Percentiles rank a stretch among this genome's conserved stretches.
These are phyloP conservation scores for Monosporascus ibericus DNA, from an alignment of 2,329 filamentous ascomycete genomes.

Conservation along the genomic window DNA sequence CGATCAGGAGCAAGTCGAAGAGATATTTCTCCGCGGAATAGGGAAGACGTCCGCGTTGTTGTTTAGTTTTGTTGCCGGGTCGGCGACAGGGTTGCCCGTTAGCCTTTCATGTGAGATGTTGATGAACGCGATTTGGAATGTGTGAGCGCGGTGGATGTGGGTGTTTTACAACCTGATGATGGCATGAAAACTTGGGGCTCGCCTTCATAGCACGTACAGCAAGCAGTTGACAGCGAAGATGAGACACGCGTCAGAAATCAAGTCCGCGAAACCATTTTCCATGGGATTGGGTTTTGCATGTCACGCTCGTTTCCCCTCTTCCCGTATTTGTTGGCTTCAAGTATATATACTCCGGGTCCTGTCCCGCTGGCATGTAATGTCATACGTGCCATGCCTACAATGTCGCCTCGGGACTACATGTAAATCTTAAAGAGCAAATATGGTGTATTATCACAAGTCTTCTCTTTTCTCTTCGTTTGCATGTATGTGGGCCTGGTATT, in stretches of 20 bases:
- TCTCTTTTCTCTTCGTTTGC: neutral
- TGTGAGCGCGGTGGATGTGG: neutral
- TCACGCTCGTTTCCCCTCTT: neutral
- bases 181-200: neutral
- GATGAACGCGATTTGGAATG: neutral
- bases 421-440: neutral
- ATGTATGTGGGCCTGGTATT: neutral
- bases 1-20: constrained; percentile 60
- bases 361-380: neutral
- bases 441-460: neutral
- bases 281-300: too few species aligned
- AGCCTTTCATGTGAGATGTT: neutral
- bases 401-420: neutral
- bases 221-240: too few species aligned
- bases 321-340: neutral
- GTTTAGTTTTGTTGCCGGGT: neutral
- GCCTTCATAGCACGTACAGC: neutral
- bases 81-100: neutral
- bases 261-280: too few species aligned
- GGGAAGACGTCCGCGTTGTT: constrained; percentile 6
- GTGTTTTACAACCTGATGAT: neutral
- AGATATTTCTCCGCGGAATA: constrained; percentile 65
- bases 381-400: neutral
- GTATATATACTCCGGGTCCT: neutral
- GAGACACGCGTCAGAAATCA: too few species aligned